A percentile compares a stretch with the other conserved stretches of the same genome.
These are phyloP conservation scores for Penicillium dipodomyicola DNA, from an alignment of 495 filamentous ascomycete species.

Conservation along the genomic window DNA sequence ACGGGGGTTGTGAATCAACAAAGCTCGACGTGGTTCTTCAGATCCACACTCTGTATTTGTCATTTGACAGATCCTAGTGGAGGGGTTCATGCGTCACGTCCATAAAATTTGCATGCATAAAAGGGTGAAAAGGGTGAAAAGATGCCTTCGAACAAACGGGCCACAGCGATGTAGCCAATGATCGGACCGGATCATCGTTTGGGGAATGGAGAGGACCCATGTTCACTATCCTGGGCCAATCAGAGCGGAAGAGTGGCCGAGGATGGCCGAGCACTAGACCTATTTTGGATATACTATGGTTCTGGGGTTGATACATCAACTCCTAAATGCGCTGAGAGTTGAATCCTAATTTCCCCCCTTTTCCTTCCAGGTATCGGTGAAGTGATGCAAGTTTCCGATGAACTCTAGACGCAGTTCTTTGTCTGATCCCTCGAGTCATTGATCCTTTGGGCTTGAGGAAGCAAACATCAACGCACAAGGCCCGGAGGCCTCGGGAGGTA, in stretches of 20 bases:
- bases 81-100: slow-evolving; percentile 11
- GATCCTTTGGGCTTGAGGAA: not conserved
- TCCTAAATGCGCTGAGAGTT: slow-evolving; percentile 2
- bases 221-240: not conserved
- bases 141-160: not conserved
- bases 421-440: not conserved
- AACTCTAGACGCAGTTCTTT: not conserved
- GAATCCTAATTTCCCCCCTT: not conserved
- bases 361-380: not conserved
- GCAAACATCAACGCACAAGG: slow-evolving; percentile 9
- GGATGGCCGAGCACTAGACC: slow-evolving; percentile 15
- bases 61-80: slow-evolving; percentile 1
- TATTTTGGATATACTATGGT: slow-evolving; percentile 16
- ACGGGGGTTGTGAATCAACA: not conserved
- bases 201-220: not conserved
- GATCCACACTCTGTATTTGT: not conserved
- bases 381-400: not conserved
- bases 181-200: slow-evolving; percentile 6
- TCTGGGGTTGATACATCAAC: slow-evolving; percentile 28
- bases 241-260: not conserved
- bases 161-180: not conserved
- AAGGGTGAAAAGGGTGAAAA: not conserved
- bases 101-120: slow-evolving; percentile 9
- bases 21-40: not conserved
- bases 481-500: slow-evolving; percentile 6